Evolutionary conservation across 2,329 filamentous ascomycete genomes (phyloP).

Genomic region (Neopestalotiopsis sp.): DNA sequence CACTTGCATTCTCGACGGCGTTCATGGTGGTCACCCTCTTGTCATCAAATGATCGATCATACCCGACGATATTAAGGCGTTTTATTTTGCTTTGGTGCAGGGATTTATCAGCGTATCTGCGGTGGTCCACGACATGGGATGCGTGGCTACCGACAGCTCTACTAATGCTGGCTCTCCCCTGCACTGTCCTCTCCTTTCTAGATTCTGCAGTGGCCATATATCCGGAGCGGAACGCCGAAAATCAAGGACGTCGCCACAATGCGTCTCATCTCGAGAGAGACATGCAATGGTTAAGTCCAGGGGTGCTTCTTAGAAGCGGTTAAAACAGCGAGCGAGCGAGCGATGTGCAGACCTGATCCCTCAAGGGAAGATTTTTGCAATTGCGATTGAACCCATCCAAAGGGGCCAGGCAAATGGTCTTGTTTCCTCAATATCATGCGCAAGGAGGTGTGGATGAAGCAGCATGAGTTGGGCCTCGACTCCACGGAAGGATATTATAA

Average conservation of each 20-base stretch:
- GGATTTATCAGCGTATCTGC: conserved; percentile 28
- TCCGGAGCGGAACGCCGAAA: conserved; percentile 17
- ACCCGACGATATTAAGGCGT: conserved; percentile 38
- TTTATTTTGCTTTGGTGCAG: conserved; percentile 32
- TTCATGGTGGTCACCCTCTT: conserved; percentile 37
- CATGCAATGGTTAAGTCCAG: neutral
- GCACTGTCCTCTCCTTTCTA: conserved; percentile 37
- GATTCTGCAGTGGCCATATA: conserved; percentile 22
- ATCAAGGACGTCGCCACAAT: neutral
- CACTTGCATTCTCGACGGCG: conserved; percentile 39
- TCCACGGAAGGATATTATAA: conserved; percentile 24
- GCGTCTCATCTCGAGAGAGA: neutral
- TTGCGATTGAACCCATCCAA: neutral
- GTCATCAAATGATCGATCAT: conserved; percentile 36
- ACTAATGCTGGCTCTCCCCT: conserved; percentile 26
- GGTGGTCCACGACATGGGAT: conserved; percentile 25
- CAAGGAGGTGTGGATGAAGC: neutral
- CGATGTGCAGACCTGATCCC: neutral
- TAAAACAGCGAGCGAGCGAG: neutral
- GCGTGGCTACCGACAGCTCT: conserved; percentile 24
- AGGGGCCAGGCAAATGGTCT: neutral
- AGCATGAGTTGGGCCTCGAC: neutral
- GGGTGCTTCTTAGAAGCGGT: neutral
- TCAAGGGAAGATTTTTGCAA: neutral
- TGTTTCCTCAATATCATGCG: neutral